Conservation (phyloP, 2,329 filamentous ascomycete genomes). For the Colletotrichum australisinense region DNA sequence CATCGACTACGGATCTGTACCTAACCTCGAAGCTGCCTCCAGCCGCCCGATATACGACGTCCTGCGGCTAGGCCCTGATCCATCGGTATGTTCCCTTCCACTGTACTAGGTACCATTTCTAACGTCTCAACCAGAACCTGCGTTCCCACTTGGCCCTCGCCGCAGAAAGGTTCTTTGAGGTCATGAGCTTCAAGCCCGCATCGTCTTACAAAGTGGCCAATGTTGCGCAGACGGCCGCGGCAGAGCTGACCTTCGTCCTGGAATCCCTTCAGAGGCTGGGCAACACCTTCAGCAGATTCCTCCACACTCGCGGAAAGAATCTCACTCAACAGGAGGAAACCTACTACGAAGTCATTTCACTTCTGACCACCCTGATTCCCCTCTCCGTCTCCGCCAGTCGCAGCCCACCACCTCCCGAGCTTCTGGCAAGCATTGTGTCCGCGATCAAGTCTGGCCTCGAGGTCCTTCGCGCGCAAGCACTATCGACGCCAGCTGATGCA, state of each 20-base stretch:
- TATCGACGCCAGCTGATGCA: constrained; percentile 20
- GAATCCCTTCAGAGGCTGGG: constrained; percentile 55
- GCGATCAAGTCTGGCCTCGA: constrained; percentile 41
- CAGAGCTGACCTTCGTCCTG: constrained; percentile 57
- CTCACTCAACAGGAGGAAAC: constrained; percentile 56
- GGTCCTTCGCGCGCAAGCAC: constrained; percentile 37
- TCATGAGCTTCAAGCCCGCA: constrained; percentile 60
- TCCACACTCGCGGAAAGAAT: constrained; percentile 42
- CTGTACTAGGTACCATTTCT: background rate
- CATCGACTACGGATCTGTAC: constrained; percentile 65
- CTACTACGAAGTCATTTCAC: constrained; percentile 56
- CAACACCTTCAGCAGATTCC: constrained; percentile 54
- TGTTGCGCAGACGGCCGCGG: constrained; percentile 46
- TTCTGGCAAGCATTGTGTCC: constrained; percentile 21
- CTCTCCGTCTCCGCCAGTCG: constrained; percentile 35
- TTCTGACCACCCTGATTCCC: constrained; percentile 51
- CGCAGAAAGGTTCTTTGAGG: constrained; percentile 63
- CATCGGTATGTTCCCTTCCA: constrained; percentile 55
- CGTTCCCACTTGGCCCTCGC: constrained; percentile 62
- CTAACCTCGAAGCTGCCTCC: constrained; percentile 55
- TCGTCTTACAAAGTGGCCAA: constrained; percentile 62
- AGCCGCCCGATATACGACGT: constrained; percentile 54
- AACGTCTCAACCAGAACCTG: constrained; percentile 51
- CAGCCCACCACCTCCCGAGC: constrained; percentile 6
- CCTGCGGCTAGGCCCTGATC: constrained; percentile 61